Evolutionary conservation across 495 filamentous ascomycete genomes (phyloP).

Genomic region (Apiosordaria backusii): DNA sequence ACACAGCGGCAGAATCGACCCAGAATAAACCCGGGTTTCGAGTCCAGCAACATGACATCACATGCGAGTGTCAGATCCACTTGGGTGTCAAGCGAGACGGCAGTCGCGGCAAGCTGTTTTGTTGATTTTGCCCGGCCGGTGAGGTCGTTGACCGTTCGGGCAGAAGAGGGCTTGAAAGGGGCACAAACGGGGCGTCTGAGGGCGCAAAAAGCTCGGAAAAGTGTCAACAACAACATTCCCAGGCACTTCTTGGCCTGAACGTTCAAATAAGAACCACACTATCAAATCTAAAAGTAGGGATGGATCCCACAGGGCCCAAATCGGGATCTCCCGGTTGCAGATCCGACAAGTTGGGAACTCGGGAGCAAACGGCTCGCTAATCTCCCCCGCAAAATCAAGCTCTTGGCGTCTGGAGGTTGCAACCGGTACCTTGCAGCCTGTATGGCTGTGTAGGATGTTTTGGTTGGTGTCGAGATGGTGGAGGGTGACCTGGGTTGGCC

Average conservation of each 20-base stretch:
- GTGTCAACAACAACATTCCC: background rate
- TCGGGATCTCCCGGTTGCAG: slow-evolving; percentile 11
- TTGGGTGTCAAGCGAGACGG: slow-evolving; percentile 10
- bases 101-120: slow-evolving; percentile 9
- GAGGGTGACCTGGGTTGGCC: background rate
- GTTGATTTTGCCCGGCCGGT: background rate
- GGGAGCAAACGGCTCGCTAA: slow-evolving; percentile 21
- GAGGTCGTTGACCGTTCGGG: background rate
- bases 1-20: slow-evolving; percentile 13
- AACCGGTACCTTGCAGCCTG: slow-evolving; percentile 16
- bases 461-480: slow-evolving; percentile 10
- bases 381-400: slow-evolving; percentile 22
- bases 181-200: background rate
- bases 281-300: slow-evolving; percentile 2
- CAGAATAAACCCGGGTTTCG: slow-evolving; percentile 14
- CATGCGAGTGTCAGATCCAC: slow-evolving; percentile 3
- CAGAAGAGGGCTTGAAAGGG: background rate
- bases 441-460: background rate
- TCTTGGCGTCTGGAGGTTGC: slow-evolving; percentile 22
- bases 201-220: slow-evolving; percentile 3
- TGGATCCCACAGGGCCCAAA: background rate
- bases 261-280: background rate
- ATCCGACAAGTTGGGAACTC: slow-evolving; percentile 15
- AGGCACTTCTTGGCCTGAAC: background rate
- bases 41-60: slow-evolving; percentile 18